A percentile compares a stretch with the other conserved stretches of the same genome.
phyloP scores from a whole-genome alignment of 495 filamentous ascomycete species.

The Immersiella caudata region DNA sequence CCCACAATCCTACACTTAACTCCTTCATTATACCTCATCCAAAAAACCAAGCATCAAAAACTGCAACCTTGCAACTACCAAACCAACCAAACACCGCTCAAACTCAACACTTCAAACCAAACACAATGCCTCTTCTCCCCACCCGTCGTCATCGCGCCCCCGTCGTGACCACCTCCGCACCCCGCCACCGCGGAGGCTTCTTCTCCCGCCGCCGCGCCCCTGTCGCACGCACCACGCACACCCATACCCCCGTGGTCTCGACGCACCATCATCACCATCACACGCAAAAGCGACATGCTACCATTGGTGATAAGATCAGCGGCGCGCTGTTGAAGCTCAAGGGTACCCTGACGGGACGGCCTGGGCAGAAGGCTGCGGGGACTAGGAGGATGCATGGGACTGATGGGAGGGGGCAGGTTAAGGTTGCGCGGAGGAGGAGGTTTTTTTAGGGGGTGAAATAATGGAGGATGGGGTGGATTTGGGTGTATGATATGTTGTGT shows the following conservation, averaged over 20 bases:
- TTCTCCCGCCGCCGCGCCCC: constrained; percentile 5
- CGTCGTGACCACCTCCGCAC: constrained; percentile 20
- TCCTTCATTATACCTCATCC: not conserved
- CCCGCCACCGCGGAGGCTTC: constrained; percentile 22
- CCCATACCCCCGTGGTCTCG: constrained; percentile 30
- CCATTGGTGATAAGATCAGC: constrained; percentile 68
- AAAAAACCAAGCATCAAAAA: not conserved
- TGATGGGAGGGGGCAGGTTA: constrained; percentile 58
- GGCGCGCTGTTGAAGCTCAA: constrained; percentile 69
- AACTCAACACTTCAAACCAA: constrained; percentile 4
- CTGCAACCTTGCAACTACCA: not conserved
- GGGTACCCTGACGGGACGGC: constrained; percentile 62
- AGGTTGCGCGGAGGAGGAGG: constrained; percentile 9
- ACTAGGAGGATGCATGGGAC: constrained; percentile 73
- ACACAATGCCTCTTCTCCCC: constrained; percentile 16
- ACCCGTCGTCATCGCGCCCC: constrained; percentile 15
- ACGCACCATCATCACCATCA: constrained; percentile 53
- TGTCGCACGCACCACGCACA: not conserved
- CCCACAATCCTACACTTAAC: not conserved
- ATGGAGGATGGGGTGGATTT: not conserved
- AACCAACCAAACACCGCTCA: constrained; percentile 8
- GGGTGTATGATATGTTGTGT: constrained; percentile 5
- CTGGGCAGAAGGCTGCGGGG: constrained; percentile 71
- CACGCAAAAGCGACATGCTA: constrained; percentile 52
- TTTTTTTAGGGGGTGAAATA: constrained; percentile 14